Evolutionary conservation across 2,329 filamentous ascomycete genomes (phyloP), one percentile per base, ranked within the genome.

Genomic region (Diaporthe helianthi): DNA sequence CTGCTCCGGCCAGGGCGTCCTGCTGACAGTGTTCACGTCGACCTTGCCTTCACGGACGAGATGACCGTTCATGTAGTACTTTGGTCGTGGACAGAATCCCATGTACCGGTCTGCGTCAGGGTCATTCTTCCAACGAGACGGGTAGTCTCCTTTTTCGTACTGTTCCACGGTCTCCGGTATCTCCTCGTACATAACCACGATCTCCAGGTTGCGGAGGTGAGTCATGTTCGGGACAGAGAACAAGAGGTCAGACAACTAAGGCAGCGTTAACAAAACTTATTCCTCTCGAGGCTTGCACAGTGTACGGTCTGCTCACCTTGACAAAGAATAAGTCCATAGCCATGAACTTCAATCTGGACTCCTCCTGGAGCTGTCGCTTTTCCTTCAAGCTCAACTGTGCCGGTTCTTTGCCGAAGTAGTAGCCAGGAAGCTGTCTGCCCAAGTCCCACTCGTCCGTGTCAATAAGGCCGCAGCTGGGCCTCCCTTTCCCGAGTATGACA

Each of bases 271-370:
- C 22, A 68, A 24, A 12, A 65, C 60, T 71, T 8, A 38, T 31
- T n/a, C 6, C 29, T 17, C 12, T 41, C 5, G 15, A 22, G 2
- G 29, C n/a, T n/a, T 6, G n/a, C 13, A 17, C 8, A 10, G n/a
- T 15, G n/a, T 5, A 24, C 3, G 5, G 36, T 9, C 53, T 24
- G 71, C 81, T 71, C 79, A 90, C 87, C 83, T 89, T 90, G 72
- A 91, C 85, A 74, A 91, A 90, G 76, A 91, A 91, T 83, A 90
- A 83, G 73, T 90, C 86, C 75, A 86, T 85, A 22, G 83, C 82
- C 70, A 83, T 78, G 76, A 90, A 89, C 73, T 81, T 83, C 67
- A 85, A 81, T 79, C 82, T 83, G 17, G 86, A 85, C 52, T 85
- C 83, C 33, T 78, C 76, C 58, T 83, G 84, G 44, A 89, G 82